Base-by-base conservation (phyloP, 208 protist species). In the Leishmania turanica region DNA sequence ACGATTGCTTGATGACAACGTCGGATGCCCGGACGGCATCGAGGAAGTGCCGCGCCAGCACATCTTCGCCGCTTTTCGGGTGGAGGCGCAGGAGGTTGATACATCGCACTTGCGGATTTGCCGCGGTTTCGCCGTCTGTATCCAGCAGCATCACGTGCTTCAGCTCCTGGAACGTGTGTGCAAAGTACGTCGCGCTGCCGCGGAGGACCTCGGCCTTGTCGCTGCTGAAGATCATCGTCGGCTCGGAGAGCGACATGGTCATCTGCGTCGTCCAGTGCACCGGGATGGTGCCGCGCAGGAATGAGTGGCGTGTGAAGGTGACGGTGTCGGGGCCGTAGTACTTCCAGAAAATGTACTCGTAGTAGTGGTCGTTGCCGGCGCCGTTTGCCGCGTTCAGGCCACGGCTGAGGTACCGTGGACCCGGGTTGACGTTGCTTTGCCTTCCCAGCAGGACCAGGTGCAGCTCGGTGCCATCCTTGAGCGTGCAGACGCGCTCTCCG, bases 331-430 rank as follows among this genome's bases (percentile, higher is more conserved):
- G 54, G 66, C 76, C 81, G 64, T 86, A 78, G 45, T 89, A 45
- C 54, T 86, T 91, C 93, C 95, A 97, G 79, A 97, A 75, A 65
- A 96, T 79, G 79, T 93, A 95, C 79, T 97, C 95, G 82, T 97
- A 97, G 77, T 89, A 84, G 81, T 97, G 92, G 47, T 97, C 95
- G 77, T 97, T 97, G 72, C 95, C 95, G n/a, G 86, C 91, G 1
- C 89, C 95, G 75, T 92, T 90, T 37, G 76, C 84, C 3, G 77
- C 86, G 81, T 97, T 97, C 1, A 97, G 89, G 15, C 95, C 95
- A 21, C 95, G 86, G 42, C 95, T 91, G 56, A 93, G 82, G 77
- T 96, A 97, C 8, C 95, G 88, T 5, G 95, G 95, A 0, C 92
- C 95, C 1, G 95, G 95, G 82, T 97, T 97, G 34, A 91, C 69